A percentile compares a stretch with the other conserved stretches of the same genome.
phyloP scores from a whole-genome alignment of 2,329 filamentous ascomycete species.

The Diplodia sapinea region DNA sequence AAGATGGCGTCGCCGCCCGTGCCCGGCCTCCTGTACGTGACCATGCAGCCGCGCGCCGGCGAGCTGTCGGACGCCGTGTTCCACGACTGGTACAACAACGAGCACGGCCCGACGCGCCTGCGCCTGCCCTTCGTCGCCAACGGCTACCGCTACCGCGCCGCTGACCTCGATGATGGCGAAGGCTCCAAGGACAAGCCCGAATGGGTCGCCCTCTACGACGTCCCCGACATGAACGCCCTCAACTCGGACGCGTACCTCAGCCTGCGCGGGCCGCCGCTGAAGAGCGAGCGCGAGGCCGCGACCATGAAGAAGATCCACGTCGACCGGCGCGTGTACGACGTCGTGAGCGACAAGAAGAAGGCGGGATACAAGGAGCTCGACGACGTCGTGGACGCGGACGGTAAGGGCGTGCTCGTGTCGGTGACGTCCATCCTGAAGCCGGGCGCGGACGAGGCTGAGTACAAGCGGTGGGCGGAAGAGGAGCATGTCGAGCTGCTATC shows the following conservation, averaged over 20 bases:
- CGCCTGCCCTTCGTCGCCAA: conserved; percentile 76
- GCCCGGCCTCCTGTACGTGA: conserved; percentile 80
- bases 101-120: conserved; percentile 82
- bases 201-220: conserved; percentile 83
- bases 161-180: conserved; percentile 56
- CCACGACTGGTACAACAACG: conserved; percentile 94
- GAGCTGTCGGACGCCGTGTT: conserved; percentile 72
- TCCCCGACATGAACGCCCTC: conserved; percentile 74
- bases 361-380: conserved; percentile 66
- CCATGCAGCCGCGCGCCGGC: conserved; percentile 74
- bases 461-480: conserved; percentile 73
- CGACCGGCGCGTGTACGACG: conserved; percentile 72
- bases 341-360: conserved; percentile 61
- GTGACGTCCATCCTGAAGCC: conserved; percentile 66
- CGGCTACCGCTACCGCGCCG: conserved; percentile 78
- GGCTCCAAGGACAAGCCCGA: conserved; percentile 60
- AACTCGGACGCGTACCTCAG: conserved; percentile 72
- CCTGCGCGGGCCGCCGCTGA: conserved; percentile 63
- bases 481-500: conserved; percentile 75
- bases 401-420: conserved; percentile 66
- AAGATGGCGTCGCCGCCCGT: conserved; percentile 50
- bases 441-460: conserved; percentile 60
- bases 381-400: conserved; percentile 63
- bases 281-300: conserved; percentile 64
- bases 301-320: conserved; percentile 72